A percentile compares a stretch with the other conserved stretches of the same genome.
These are phyloP conservation scores for Blastocystis sp. DNA, from an alignment of 352 stramenopile species.

Conservation along the genomic window DNA sequence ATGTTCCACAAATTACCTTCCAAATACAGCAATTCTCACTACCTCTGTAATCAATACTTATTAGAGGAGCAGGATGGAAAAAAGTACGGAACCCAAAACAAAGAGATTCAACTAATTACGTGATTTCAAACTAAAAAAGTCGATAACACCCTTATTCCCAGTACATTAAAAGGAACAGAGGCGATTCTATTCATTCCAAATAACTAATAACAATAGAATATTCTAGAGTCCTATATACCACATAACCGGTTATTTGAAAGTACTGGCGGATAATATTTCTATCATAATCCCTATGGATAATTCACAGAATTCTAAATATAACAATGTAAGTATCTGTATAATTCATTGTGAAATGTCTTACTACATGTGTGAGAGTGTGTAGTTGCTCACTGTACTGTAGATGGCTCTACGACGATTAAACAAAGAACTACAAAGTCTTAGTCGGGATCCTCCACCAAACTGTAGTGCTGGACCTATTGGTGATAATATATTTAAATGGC, in stretches of 20 bases:
- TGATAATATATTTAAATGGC: constrained; percentile 93
- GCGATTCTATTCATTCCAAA: too few species aligned
- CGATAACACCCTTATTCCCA: too few species aligned
- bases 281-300: not conserved
- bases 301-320: not conserved
- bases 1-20: too few species aligned
- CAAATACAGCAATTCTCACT: too few species aligned
- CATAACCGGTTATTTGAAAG: not conserved
- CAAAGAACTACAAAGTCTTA: constrained; percentile 87
- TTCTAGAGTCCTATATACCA: not conserved
- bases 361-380: not conserved
- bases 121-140: too few species aligned
- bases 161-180: too few species aligned
- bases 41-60: too few species aligned
- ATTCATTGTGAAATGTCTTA: not conserved
- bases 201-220: not conserved
- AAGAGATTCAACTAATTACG: too few species aligned
- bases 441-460: constrained; percentile 89
- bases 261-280: not conserved
- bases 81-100: too few species aligned
- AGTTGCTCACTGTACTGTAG: not conserved
- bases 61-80: too few species aligned
- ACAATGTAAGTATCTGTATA: not conserved
- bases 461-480: constrained; percentile 92
- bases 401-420: constrained; percentile 90